phyloP scores from a whole-genome alignment of 1,284 basidiomycete species.

The Moesziomyces globuligerus region DNA sequence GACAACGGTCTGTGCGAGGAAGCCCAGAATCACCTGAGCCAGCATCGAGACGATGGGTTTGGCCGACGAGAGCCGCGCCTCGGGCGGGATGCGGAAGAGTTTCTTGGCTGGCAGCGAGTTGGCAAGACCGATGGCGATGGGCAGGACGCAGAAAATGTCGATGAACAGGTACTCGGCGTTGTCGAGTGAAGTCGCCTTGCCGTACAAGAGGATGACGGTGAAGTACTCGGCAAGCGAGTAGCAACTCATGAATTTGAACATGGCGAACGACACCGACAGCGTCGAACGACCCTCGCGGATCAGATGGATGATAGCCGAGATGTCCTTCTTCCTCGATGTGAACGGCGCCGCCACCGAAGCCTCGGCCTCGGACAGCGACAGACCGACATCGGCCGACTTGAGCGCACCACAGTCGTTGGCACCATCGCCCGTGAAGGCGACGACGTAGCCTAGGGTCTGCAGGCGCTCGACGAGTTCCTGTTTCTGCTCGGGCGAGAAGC shows the following conservation, averaged over 20 bases:
- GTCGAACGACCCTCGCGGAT: slow-evolving; percentile 47
- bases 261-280: slow-evolving; percentile 29
- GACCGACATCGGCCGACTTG: slow-evolving; percentile 51
- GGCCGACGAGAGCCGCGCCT: slow-evolving; percentile 35
- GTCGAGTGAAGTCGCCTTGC: slow-evolving; percentile 43
- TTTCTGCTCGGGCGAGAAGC: slow-evolving; percentile 54
- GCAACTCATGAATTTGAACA: slow-evolving; percentile 45
- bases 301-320: slow-evolving; percentile 29
- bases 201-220: slow-evolving; percentile 50
- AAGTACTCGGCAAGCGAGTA: slow-evolving; percentile 55
- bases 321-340: slow-evolving; percentile 33
- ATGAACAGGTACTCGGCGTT: slow-evolving; percentile 57
- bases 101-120: slow-evolving; percentile 27
- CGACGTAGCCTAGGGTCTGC: slow-evolving; percentile 38
- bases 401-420: slow-evolving; percentile 55
- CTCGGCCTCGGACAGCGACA: slow-evolving; percentile 49
- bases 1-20: slow-evolving; percentile 41
- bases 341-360: slow-evolving; percentile 52
- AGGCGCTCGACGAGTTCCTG: slow-evolving; percentile 50
- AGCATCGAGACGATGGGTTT: slow-evolving; percentile 40
- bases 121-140: slow-evolving; percentile 48
- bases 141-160: slow-evolving; percentile 47
- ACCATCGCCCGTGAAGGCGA: slow-evolving; percentile 48
- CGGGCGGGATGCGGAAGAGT: slow-evolving; percentile 21
- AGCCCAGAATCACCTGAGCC: slow-evolving; percentile 42